Base-by-base conservation (phyloP, 345 rosid genomes). In the Populus nigra region DNA sequence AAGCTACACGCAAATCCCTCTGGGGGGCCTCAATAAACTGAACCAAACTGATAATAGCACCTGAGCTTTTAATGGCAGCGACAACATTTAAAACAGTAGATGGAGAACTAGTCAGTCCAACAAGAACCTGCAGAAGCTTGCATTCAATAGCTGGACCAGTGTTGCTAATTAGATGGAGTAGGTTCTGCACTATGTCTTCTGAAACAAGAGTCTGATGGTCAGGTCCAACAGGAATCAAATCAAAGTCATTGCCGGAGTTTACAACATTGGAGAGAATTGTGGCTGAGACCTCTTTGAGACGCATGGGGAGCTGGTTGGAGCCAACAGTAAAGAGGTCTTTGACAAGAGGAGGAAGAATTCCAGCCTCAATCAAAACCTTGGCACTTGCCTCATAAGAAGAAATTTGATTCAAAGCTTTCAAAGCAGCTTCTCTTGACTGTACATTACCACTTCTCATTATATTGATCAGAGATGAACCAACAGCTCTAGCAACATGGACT, bases 111-210 rank as follows among this genome's bases (percentile, higher is more conserved):
- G 99, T 93, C 68, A 96, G 89, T 81, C 99, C 99, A 73, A 92
- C 96, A 73, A 96, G 99, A 82, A 96, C 97, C 81, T 91, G 96
- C 75, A 96, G 87, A 73, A 96, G 96, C 75, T 96, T 92, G 80
- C 98, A 92, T 80, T 91, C 98, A 68, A 96, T 92, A 10, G 92
- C 90, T 65, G 99, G 99, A 83, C 98, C 99, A 0, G 99, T 96
- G 88, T 96, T 92, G 89, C 96, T 96, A 55, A 93, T 93, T 31
- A 96, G 86, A 55, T 89, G 94, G 69, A 96, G 99, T 7, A 96
- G 87, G 45, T 87, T 92, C 72, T 92, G 92, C 49, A 96, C 89
- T 31, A 88, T 83, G 41, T 88, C 93, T 79, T 93, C 98, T 6
- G 99, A 92, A 73, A 96, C 93, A 72, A 96, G 88, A 59, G 98